Conservation (phyloP, 1,284 basidiomycete species). For the Cryptococcus neoformans region DNA sequence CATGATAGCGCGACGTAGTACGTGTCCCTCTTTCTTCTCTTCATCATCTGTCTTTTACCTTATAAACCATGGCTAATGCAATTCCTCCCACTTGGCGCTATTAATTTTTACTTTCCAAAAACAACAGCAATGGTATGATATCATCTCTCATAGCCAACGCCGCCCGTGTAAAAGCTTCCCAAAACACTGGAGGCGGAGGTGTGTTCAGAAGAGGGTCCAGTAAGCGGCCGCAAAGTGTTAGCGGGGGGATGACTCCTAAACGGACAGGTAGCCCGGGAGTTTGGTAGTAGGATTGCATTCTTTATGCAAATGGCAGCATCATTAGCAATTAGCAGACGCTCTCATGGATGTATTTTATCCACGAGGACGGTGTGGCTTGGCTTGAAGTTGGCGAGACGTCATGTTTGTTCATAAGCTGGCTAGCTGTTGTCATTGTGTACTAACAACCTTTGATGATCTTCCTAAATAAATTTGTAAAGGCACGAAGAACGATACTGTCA, state of each 20-base stretch:
- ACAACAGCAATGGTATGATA: conserved; percentile 49
- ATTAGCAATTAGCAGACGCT: background rate
- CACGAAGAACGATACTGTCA: background rate
- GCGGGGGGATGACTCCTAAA: conserved; percentile 9
- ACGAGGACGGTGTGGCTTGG: too few species aligned
- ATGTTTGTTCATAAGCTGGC: too few species aligned
- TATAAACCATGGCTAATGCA: background rate
- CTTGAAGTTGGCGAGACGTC: too few species aligned
- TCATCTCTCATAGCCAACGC: conserved; percentile 50
- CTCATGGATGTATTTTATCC: background rate
- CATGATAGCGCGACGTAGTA: conserved; percentile 60
- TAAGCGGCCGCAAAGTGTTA: conserved; percentile 15
- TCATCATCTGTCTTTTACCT: background rate
- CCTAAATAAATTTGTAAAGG: background rate
- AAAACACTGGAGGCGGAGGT: conserved; percentile 23
- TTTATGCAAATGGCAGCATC: background rate
- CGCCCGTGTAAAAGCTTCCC: conserved; percentile 43
- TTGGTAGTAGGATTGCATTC: conserved; percentile 5
- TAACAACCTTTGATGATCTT: background rate
- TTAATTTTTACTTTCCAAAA: conserved; percentile 9
- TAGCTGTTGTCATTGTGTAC: too few species aligned
- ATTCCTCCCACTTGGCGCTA: background rate
- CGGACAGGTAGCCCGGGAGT: conserved; percentile 17
- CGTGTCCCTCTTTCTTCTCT: conserved; percentile 9
- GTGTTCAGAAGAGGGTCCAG: conserved; percentile 35